Evolutionary conservation across 2,329 filamentous ascomycete species (phyloP), one percentile per base, ranked within the genome.

Genomic region (Passalora sequoiae): DNA sequence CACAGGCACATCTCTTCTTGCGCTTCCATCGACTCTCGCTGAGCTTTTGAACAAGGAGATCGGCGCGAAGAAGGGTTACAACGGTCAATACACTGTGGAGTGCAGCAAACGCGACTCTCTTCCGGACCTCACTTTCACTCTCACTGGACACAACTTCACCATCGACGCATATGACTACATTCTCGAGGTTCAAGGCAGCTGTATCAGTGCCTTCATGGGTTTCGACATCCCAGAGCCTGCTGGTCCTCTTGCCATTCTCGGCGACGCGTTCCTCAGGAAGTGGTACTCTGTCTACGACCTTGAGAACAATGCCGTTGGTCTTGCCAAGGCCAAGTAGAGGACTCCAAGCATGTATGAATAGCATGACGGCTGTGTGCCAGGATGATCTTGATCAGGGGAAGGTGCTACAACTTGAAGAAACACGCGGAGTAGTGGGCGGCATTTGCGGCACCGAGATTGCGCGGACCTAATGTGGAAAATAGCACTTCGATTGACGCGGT

Each of bases 231-330:
- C 89, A 44, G 85, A 83, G 63, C 89, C 89, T 28, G 83, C 85
- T 47, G 91, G 92, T 35, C 92, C 92, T 57, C 80, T 98, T 54
- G 89, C 88, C 50, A 98, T 98, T 54, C 82, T 98, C 19, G 92
- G 92, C 61, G 89, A 95, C 67, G 86, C 78, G 53, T 83, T 83
- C 76, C 69, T 83, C 64, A 81, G 88, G 69, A 85, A 77, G 66
- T 94, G 83, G 77, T 97, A 97, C 80, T 94, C 88, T 54, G 85
- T 98, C 64, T 98, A 98, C 66, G 88, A 98, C 70, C 78, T 96
- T 48, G 89, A 86, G 67, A 89, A 86, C 75, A 77, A 84, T 64
- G 83, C 85, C 44, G 89, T 98, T 52, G 89, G 88, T 63, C 80
- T 98, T 60, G 92, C 91, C 61, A 83, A 84, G 72, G 78, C 91